These are phyloP conservation scores for Termitomyces eurrhizus DNA, from an alignment of 768 basidiomycete genomes.

Conservation along the genomic window DNA sequence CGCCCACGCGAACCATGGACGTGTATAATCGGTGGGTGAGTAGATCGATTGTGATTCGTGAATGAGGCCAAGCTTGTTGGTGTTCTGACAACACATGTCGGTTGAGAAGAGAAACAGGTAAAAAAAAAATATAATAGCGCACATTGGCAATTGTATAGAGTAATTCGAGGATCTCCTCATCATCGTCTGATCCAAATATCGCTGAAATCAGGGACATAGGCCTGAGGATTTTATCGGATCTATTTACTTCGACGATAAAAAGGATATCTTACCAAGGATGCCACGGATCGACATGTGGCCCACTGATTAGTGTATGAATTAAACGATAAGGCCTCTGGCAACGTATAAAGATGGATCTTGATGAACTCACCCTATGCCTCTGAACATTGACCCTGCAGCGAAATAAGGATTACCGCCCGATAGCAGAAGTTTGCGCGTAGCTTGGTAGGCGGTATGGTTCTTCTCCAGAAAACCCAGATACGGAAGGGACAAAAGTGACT, in stretches of 20 bases:
- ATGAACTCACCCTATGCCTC: constrained; percentile 58
- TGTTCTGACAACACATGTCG: constrained; percentile 44
- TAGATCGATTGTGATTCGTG: constrained; percentile 74
- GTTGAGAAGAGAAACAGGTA: neutral
- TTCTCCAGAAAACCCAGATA: constrained; percentile 75
- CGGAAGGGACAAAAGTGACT: constrained; percentile 77
- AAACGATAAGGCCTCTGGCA: neutral
- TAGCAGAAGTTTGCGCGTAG: constrained; percentile 59
- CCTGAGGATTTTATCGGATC: constrained; percentile 25
- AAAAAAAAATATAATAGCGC: constrained; percentile 21
- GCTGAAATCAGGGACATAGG: constrained; percentile 79
- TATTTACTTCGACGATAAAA: neutral
- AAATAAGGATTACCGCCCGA: constrained; percentile 71
- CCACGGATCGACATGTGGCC: constrained; percentile 71
- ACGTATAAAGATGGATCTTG: neutral
- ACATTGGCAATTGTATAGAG: constrained; percentile 70
- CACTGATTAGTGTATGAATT: constrained; percentile 34
- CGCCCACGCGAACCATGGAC: constrained; percentile 82
- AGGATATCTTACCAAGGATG: constrained; percentile 53
- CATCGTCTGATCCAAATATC: constrained; percentile 72
- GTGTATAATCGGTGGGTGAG: constrained; percentile 51
- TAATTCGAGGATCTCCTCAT: constrained; percentile 58
- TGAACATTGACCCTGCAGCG: constrained; percentile 57
- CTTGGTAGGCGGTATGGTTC: constrained; percentile 51
- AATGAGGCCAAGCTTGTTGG: constrained; percentile 69